phyloP scores from a whole-genome alignment of 805 yeast species.

The Pichia paraexigua region DNA sequence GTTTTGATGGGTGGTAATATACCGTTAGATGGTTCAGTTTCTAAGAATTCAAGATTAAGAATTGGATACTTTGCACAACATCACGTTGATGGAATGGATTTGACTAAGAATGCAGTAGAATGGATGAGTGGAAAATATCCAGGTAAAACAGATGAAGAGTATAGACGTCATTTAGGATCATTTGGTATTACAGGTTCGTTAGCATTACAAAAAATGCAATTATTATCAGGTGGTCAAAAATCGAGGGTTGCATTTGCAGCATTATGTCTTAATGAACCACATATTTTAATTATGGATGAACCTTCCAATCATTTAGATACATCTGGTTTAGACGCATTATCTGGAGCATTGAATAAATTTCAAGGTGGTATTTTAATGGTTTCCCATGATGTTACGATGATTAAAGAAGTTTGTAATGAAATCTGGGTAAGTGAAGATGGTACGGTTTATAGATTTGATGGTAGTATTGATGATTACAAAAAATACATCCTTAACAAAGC shows the following conservation, averaged over 20 bases:
- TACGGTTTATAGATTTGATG: slow-evolving; percentile 67
- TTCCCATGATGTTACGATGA: slow-evolving; percentile 92
- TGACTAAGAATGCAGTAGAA: slow-evolving; percentile 74
- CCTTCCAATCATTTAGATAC: slow-evolving; percentile 99
- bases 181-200: slow-evolving; percentile 95
- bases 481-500: slow-evolving; percentile 76
- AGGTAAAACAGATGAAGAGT: slow-evolving; percentile 93
- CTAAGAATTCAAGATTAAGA: slow-evolving; percentile 77
- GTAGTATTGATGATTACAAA: slow-evolving; percentile 83
- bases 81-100: slow-evolving; percentile 96
- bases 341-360: slow-evolving; percentile 80
- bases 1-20: slow-evolving; percentile 68
- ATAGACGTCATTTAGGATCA: slow-evolving; percentile 91
- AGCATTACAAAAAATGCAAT: slow-evolving; percentile 83
- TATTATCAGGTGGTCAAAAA: slow-evolving; percentile 96
- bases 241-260: slow-evolving; percentile 98
- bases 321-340: slow-evolving; percentile 91
- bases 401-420: slow-evolving; percentile 81
- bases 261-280: slow-evolving; percentile 82
- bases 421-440: slow-evolving; percentile 94
- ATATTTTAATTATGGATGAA: slow-evolving; percentile 87
- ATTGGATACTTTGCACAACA: slow-evolving; percentile 98
- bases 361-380: slow-evolving; percentile 97
- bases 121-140: slow-evolving; percentile 91
- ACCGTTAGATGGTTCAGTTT: slow-evolving; percentile 73